phyloP scores from a whole-genome alignment of 257 asterid genomes.

The Jacaranda copaia region DNA sequence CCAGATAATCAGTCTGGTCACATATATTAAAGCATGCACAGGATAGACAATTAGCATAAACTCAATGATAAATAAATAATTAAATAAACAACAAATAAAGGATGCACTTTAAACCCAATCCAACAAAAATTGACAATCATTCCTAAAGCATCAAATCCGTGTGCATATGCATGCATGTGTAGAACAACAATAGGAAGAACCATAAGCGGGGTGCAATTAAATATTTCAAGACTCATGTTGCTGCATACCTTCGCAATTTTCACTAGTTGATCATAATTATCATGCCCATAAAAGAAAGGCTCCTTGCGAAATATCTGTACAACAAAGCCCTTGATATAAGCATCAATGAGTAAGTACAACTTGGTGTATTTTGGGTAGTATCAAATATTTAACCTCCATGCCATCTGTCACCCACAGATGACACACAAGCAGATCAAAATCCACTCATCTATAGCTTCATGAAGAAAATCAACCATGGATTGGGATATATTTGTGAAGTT shows the following conservation, averaged over 20 bases:
- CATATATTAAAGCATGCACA: not conserved
- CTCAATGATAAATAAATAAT: not conserved
- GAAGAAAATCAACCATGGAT: conserved; percentile 16
- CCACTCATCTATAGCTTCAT: conserved; percentile 28
- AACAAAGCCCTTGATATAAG: conserved; percentile 44
- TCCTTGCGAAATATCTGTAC: conserved; percentile 88
- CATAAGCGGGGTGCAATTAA: not conserved
- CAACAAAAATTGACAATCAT: conserved; percentile 22
- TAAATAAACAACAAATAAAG: not conserved
- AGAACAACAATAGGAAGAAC: not conserved
- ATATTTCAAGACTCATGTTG: not conserved
- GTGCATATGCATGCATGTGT: conserved; percentile 1
- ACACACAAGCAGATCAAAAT: conserved; percentile 30
- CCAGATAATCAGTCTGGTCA: not conserved
- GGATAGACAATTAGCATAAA: not conserved
- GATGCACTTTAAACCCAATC: conserved; percentile 8
- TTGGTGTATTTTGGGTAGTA: conserved; percentile 15
- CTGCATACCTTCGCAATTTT: conserved; percentile 85
- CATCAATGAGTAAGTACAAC: conserved; percentile 29
- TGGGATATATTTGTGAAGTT: not conserved
- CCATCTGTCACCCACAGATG: conserved; percentile 31
- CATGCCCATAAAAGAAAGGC: conserved; percentile 95
- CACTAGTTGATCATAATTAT: conserved; percentile 87
- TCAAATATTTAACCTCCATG: conserved; percentile 21
- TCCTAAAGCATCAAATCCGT: not conserved